Percentiles rank a stretch among this genome's conserved stretches.
These are phyloP conservation scores for Lithohypha guttulata DNA, from an alignment of 2,329 filamentous ascomycete species.

Conservation along the genomic window DNA sequence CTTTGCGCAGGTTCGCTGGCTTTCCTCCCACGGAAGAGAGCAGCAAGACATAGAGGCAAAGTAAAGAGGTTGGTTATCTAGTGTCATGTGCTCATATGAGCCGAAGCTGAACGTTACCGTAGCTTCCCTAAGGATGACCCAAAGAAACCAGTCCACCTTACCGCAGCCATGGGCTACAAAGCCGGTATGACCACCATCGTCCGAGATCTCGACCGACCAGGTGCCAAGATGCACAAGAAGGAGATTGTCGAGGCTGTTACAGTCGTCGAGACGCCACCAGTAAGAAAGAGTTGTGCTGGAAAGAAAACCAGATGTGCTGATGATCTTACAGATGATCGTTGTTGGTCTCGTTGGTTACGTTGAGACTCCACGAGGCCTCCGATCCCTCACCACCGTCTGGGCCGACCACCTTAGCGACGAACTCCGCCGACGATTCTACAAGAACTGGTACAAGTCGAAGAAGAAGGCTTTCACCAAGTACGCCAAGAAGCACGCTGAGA, in stretches of 20 bases:
- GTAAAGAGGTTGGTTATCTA: conserved; percentile 72
- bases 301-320: conserved; percentile 9
- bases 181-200: conserved; percentile 99
- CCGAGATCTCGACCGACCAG: conserved; percentile 96
- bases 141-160: conserved; percentile 99
- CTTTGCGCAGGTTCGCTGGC: conserved; percentile 55
- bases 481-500: conserved; percentile 99
- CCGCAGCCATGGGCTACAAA: conserved; percentile 98
- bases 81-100: conserved; percentile 22
- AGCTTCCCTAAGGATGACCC: conserved; percentile 99
- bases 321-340: conserved; percentile 76
- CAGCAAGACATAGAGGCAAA: conserved; percentile 88
- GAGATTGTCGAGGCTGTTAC: conserved; percentile 83
- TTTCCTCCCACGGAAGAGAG: conserved; percentile 82
- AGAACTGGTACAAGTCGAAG: conserved; percentile 99
- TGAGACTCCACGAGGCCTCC: conserved; percentile 97
- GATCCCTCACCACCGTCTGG: conserved; percentile 99
- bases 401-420: conserved; percentile 98
- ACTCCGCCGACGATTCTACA: conserved; percentile 99
- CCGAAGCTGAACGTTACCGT: conserved; percentile 23
- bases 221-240: conserved; percentile 99
- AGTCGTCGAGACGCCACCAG: conserved; percentile 86
- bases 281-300: conserved; percentile 46
- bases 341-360: conserved; percentile 99
- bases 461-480: conserved; percentile 99